Evolutionary conservation across 2,329 filamentous ascomycete genomes (phyloP).

Genomic region (Ophiostoma novo-ulmi): DNA sequence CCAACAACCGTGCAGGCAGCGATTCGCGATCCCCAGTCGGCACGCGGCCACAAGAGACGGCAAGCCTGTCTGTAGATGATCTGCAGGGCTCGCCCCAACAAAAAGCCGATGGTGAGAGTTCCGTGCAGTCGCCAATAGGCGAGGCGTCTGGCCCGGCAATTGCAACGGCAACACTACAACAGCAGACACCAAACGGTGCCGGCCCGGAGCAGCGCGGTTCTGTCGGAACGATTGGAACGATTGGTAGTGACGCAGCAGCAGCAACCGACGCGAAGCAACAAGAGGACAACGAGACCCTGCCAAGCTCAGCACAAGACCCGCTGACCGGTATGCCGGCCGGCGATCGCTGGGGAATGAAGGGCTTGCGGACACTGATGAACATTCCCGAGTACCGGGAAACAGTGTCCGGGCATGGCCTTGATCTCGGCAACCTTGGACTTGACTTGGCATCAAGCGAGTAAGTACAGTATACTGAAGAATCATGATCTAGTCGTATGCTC

Average conservation of each 20-base stretch:
- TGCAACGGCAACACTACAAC: neutral
- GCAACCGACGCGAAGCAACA: conserved; percentile 26
- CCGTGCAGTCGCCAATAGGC: conserved; percentile 34
- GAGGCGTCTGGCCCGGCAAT: conserved; percentile 14
- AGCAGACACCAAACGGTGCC: neutral
- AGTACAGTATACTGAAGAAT: conserved; percentile 32
- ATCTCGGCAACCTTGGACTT: conserved; percentile 52
- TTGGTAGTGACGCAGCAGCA: neutral
- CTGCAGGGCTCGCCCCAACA: conserved; percentile 44
- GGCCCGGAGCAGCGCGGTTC: conserved; percentile 37
- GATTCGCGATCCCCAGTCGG: conserved; percentile 48
- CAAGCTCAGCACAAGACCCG: conserved; percentile 38
- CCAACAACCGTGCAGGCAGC: conserved; percentile 47
- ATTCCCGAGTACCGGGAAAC: conserved; percentile 59
- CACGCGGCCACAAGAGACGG: conserved; percentile 43
- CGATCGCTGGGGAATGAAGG: conserved; percentile 62
- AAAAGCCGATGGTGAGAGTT: conserved; percentile 43
- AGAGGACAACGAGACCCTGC: neutral
- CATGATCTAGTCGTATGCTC: too few relatives aligned
- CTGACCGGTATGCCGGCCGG: conserved; percentile 56
- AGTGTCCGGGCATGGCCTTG: conserved; percentile 55
- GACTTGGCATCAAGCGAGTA: conserved; percentile 53
- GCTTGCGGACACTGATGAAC: conserved; percentile 58
- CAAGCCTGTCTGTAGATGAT: conserved; percentile 39
- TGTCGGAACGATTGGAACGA: conserved; percentile 42